These are phyloP conservation scores for Nicotiana tabacum DNA, from an alignment of 257 asterid genomes.

Conservation along the genomic window DNA sequence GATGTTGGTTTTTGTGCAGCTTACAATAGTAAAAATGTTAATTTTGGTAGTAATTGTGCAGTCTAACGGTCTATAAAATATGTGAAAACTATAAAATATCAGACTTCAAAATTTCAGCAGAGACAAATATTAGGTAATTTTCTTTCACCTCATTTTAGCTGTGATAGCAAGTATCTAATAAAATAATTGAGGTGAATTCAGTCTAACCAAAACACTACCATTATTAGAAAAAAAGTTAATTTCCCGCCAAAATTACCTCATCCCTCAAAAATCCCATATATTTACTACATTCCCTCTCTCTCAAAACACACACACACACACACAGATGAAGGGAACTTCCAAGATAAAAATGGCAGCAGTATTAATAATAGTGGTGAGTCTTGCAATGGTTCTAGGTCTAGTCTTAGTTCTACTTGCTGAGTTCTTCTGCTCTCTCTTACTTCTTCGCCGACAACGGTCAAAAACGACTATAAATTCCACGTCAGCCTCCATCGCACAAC, in stretches of 20 bases:
- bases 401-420: slow-evolving; percentile 45
- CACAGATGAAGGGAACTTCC: slow-evolving; percentile 26
- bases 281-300: background rate
- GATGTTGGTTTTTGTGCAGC: no score
- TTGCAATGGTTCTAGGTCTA: slow-evolving; percentile 39
- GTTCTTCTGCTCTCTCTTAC: slow-evolving; percentile 51
- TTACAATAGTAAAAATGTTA: no score
- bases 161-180: no score
- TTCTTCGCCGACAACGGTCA: slow-evolving; percentile 15
- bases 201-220: no score
- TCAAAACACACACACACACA: background rate
- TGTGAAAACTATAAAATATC: no score
- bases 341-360: slow-evolving; percentile 46
- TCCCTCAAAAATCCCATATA: background rate
- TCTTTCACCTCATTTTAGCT: no score
- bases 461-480: background rate
- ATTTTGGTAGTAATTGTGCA: no score
- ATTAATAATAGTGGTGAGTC: slow-evolving; percentile 26
- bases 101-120: no score
- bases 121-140: no score
- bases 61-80: no score
- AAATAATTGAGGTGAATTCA: no score
- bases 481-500: background rate
- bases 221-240: background rate
- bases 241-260: slow-evolving; percentile 41